A percentile compares a stretch with the other conserved stretches of the same genome.
phyloP scores from a whole-genome alignment of 2,329 filamentous ascomycete species.

The Alternaria rosae region DNA sequence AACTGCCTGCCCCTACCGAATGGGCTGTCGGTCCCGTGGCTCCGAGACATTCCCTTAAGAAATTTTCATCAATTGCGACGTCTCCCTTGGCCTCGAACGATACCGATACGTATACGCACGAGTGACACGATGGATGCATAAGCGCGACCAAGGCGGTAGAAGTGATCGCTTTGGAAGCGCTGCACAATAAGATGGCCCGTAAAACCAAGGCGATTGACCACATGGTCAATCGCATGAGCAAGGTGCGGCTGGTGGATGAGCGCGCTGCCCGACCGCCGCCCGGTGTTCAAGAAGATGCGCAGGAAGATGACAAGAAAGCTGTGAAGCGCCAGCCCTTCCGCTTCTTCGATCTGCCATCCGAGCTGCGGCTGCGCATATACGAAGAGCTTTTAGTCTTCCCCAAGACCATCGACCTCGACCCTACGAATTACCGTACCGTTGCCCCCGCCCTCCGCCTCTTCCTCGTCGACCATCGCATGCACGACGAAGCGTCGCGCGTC shows the following conservation, averaged over 20 bases:
- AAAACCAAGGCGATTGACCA: constrained; percentile 38
- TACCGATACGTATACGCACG: constrained; percentile 17
- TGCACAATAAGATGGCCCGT: constrained; percentile 21
- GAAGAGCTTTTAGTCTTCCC: constrained; percentile 58
- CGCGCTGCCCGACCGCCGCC: constrained; percentile 5
- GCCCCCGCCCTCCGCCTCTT: constrained; percentile 69
- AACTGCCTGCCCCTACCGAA: constrained; percentile 40
- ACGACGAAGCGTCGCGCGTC: constrained; percentile 59
- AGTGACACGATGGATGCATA: constrained; percentile 54
- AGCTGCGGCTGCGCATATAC: constrained; percentile 61
- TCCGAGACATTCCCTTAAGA: constrained; percentile 38
- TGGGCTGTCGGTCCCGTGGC: constrained; percentile 49
- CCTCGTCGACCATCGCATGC: constrained; percentile 63
- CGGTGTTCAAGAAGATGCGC: background rate
- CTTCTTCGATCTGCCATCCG: constrained; percentile 62
- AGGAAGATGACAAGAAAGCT: constrained; percentile 7
- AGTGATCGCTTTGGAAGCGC: constrained; percentile 36
- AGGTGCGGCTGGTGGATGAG: constrained; percentile 28
- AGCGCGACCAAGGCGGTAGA: constrained; percentile 45
- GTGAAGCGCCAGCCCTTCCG: constrained; percentile 49
- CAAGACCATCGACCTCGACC: constrained; percentile 70
- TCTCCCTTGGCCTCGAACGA: constrained; percentile 6
- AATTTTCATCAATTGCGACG: constrained; percentile 15
- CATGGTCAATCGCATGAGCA: constrained; percentile 35
- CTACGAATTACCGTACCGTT: constrained; percentile 69